phyloP scores from a whole-genome alignment of 768 basidiomycete species.

The Cystobasidium onofrii region DNA sequence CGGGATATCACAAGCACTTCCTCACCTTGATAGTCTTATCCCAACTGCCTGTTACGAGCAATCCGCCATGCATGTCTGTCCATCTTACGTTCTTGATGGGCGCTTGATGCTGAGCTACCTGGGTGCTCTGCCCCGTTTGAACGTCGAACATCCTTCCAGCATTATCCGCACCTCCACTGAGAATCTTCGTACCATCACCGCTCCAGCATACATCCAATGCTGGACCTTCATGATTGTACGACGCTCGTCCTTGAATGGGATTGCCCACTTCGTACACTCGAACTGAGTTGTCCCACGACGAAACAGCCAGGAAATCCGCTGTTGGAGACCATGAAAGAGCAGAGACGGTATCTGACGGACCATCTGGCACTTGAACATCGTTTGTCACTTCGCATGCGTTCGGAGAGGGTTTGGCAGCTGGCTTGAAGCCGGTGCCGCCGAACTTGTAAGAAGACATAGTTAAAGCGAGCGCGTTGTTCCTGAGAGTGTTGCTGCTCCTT shows the following conservation, averaged over 20 bases:
- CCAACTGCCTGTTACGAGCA: constrained; percentile 91
- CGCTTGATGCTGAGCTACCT: constrained; percentile 41
- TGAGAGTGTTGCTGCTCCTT: neutral
- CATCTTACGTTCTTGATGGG: constrained; percentile 33
- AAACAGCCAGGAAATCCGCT: constrained; percentile 83
- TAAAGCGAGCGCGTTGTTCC: neutral
- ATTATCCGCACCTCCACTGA: constrained; percentile 92
- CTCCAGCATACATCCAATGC: constrained; percentile 85
- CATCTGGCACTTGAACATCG: constrained; percentile 56
- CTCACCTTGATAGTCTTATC: constrained; percentile 88
- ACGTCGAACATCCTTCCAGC: constrained; percentile 86
- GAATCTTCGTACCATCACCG: constrained; percentile 63
- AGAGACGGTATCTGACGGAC: constrained; percentile 79
- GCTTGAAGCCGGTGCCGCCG: neutral
- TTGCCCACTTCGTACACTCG: constrained; percentile 83
- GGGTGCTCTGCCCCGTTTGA: constrained; percentile 59
- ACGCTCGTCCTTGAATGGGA: constrained; percentile 70
- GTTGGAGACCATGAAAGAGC: constrained; percentile 72
- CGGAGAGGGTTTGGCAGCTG: neutral
- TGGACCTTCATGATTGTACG: constrained; percentile 83
- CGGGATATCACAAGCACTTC: neutral
- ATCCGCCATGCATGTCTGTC: constrained; percentile 37
- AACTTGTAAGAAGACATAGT: neutral
- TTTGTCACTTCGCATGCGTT: neutral
- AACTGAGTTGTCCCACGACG: constrained; percentile 85